A percentile compares a stretch with the other conserved stretches of the same genome.
Conservation (phyloP, 345 rosid genomes). For the Heritiera littoralis region DNA sequence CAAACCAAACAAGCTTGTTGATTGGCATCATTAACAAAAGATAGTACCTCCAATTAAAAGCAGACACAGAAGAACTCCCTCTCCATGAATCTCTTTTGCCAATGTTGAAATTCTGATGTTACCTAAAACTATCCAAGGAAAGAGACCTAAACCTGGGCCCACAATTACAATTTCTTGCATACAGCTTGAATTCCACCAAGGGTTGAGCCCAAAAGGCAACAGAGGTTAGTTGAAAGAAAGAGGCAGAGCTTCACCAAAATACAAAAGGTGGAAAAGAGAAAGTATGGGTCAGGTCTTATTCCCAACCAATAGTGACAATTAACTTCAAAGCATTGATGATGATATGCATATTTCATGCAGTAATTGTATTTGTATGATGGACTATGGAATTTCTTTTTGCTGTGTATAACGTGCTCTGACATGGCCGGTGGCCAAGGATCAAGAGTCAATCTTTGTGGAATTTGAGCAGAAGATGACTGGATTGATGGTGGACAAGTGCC, state of each 20-base stretch:
- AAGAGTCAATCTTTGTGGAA: conserved; percentile 27
- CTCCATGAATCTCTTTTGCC: background rate
- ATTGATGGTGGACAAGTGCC: conserved; percentile 11
- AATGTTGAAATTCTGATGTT: background rate
- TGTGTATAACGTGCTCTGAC: background rate
- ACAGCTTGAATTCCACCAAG: conserved; percentile 20
- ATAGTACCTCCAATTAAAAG: too few relatives aligned
- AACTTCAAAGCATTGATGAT: conserved; percentile 19
- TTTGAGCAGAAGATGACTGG: background rate
- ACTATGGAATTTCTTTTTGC: conserved; percentile 12
- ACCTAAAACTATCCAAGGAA: conserved; percentile 11
- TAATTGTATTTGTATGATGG: conserved; percentile 9
- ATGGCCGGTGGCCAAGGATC: conserved; percentile 34
- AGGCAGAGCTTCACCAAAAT: background rate
- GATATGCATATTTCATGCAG: background rate
- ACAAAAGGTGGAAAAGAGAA: background rate
- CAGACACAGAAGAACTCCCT: background rate
- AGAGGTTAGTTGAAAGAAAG: conserved; percentile 7
- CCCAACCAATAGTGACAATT: conserved; percentile 15
- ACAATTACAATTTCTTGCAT: conserved; percentile 8
- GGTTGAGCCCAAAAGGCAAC: background rate
- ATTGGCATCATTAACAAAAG: background rate
- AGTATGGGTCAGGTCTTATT: background rate
- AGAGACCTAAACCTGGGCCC: conserved; percentile 15
- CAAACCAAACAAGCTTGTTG: background rate